Base-by-base conservation (phyloP, 805 yeast genomes). In the Ogataea pini region DNA sequence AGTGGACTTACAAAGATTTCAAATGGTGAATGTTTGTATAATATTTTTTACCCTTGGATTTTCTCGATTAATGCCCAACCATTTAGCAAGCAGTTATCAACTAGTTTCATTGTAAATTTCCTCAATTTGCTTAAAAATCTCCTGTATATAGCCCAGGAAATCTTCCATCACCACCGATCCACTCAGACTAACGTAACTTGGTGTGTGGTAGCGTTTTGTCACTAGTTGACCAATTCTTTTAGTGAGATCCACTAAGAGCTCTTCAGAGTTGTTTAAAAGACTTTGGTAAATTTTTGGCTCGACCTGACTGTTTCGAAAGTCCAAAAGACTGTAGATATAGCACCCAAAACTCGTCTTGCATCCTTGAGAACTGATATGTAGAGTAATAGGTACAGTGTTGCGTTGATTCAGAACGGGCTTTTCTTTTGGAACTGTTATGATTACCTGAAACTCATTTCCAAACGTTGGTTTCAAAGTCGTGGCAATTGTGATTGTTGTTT, bases 1-100 rank as follows among this genome's bases (percentile, higher is more conserved):
- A 91, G 71, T 89, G 96, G 95, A 79, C 91, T 28, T 88, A 86
- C 71, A 92, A 92, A 72, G 96, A 92, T 70, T 88, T 87, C 63
- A 84, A 85, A 70, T 85, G 73, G 60, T 54, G 37, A 34, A 14
- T 16, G 17, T 36, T 36, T 16, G 32, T 36, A 43, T 31, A 8
- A 28, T 28, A 28, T 28, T 28, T n/a, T n/a, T n/a, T n/a, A n/a
- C n/a, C n/a, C n/a, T n/a, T 28, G 19, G 20, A 20, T 22, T 28
- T 28, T 28, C 32, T 14, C 24, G n/a, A 36, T 18, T 16, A n/a
- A n/a, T n/a, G n/a, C n/a, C n/a, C n/a, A n/a, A n/a, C n/a, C n/a
- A n/a, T n/a, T n/a, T n/a, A n/a, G n/a, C 13, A 31, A n/a, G 17
- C 18, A 12, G 3, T 24, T 36, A 7, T 22, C 24, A 17, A 14